A percentile compares a stretch with the other conserved stretches of the same genome.
Conservation (phyloP, 306 rosid species). For the Rosa chinensis region DNA sequence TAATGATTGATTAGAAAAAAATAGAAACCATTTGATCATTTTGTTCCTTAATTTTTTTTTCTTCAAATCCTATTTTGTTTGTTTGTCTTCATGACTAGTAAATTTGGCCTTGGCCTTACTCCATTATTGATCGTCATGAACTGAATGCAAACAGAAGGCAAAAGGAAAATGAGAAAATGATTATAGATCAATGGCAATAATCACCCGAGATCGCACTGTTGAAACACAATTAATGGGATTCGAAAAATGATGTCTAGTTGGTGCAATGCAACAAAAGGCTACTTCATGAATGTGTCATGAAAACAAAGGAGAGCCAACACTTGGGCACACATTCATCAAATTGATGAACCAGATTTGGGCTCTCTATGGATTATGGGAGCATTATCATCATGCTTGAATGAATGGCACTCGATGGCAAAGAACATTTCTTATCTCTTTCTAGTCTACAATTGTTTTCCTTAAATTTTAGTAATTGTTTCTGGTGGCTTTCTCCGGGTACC, state of each 20-base stretch:
- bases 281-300: constrained; percentile 39
- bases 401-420: constrained; percentile 26
- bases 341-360: constrained; percentile 5
- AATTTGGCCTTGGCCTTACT: constrained; percentile 17
- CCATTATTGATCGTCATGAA: constrained; percentile 18
- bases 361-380: constrained; percentile 22
- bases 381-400: constrained; percentile 29
- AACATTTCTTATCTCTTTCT: neutral
- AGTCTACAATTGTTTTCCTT: neutral
- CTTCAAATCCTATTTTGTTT: constrained; percentile 30
- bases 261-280: constrained; percentile 56
- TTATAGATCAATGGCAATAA: constrained; percentile 60
- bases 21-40: constrained; percentile 28
- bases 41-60: constrained; percentile 20
- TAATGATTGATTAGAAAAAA: constrained; percentile 11
- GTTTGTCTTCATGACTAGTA: constrained; percentile 33
- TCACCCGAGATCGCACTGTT: constrained; percentile 48
- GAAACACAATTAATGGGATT: constrained; percentile 68
- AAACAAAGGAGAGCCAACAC: constrained; percentile 11
- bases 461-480: neutral
- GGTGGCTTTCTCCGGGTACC: too few relatives aligned
- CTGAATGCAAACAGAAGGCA: neutral
- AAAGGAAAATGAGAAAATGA: constrained; percentile 37
- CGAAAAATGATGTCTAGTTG: constrained; percentile 67
- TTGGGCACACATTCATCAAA: constrained; percentile 21